Evolutionary conservation across 371 early-diverging fungal species (phyloP).

Genomic region (Thermomucor indicae-seudaticae): DNA sequence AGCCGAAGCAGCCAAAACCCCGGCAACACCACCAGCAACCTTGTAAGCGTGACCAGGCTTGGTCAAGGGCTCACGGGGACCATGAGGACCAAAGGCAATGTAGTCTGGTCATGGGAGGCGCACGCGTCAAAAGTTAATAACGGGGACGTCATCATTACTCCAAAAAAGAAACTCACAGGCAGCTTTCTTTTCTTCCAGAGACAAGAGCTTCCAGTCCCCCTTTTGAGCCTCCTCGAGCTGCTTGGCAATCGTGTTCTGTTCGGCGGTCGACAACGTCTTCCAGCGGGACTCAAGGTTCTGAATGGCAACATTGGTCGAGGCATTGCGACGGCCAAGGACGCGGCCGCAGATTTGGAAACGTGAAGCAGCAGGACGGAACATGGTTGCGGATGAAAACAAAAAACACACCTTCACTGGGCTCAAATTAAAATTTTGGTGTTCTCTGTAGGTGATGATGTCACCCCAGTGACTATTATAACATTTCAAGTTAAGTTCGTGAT

Average conservation of each 20-base stretch:
- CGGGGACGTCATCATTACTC: not conserved
- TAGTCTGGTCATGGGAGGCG: constrained; percentile 48
- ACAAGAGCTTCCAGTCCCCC: constrained; percentile 91
- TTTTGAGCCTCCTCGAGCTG: constrained; percentile 81
- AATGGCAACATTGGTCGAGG: constrained; percentile 53
- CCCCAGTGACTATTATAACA: too few species aligned
- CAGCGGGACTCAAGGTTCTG: constrained; percentile 77
- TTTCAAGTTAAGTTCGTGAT: too few species aligned
- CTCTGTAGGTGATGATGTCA: too few species aligned
- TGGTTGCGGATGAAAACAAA: not conserved
- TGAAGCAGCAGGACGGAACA: not conserved
- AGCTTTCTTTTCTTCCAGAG: constrained; percentile 93
- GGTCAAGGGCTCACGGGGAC: constrained; percentile 77
- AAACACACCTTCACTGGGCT: too few species aligned
- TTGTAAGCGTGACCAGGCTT: constrained; percentile 74
- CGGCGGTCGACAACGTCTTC: constrained; percentile 79
- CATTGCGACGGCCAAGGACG: constrained; percentile 38
- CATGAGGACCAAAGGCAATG: constrained; percentile 94
- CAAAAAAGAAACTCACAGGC: constrained; percentile 56
- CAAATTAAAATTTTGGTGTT: too few species aligned
- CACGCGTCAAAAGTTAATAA: not conserved
- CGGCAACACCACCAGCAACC: constrained; percentile 67
- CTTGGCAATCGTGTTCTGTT: constrained; percentile 82
- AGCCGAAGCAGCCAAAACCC: constrained; percentile 53
- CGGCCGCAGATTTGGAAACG: constrained; percentile 9